Evolutionary conservation across 1,139 yeast genomes (phyloP).

Genomic region (Petasospora rhodanensis): DNA sequence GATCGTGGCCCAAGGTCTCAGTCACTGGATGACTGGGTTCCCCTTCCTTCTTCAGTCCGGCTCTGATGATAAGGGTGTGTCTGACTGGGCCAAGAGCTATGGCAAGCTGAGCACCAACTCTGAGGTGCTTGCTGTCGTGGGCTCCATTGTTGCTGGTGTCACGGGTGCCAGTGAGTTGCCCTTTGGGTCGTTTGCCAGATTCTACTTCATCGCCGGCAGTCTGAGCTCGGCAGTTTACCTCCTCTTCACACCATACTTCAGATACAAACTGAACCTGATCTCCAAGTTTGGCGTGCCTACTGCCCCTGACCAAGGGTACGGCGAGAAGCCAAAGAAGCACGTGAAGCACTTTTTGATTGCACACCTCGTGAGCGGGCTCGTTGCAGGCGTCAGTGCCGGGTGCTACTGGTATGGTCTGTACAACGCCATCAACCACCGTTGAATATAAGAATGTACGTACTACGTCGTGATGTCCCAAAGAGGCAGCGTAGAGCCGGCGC

Average conservation of each 20-base stretch:
- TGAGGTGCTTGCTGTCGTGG: conserved; percentile 8
- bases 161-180: conserved; percentile 12
- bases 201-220: conserved; percentile 17
- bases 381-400: conserved; percentile 14
- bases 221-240: conserved; percentile 12
- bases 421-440: conserved; percentile 7
- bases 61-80: conserved; percentile 11
- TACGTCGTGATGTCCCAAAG: not conserved
- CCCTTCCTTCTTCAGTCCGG: conserved; percentile 16
- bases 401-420: conserved; percentile 17
- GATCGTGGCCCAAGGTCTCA: conserved; percentile 13
- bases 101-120: conserved; percentile 8
- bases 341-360: conserved; percentile 11
- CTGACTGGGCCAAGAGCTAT: conserved; percentile 15
- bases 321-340: conserved; percentile 11
- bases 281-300: too few species aligned
- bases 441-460: too few species aligned
- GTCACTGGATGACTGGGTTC: conserved; percentile 16
- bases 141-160: conserved; percentile 15
- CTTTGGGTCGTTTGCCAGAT: conserved; percentile 15
- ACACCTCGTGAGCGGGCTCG: conserved; percentile 11
- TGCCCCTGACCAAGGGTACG: conserved; percentile 1
- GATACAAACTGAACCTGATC: conserved; percentile 12
- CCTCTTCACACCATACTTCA: conserved; percentile 16
- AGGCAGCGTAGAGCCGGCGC: too few species aligned